phyloP scores from a whole-genome alignment of 495 filamentous ascomycete genomes.

The Bathelium albidoporum region DNA sequence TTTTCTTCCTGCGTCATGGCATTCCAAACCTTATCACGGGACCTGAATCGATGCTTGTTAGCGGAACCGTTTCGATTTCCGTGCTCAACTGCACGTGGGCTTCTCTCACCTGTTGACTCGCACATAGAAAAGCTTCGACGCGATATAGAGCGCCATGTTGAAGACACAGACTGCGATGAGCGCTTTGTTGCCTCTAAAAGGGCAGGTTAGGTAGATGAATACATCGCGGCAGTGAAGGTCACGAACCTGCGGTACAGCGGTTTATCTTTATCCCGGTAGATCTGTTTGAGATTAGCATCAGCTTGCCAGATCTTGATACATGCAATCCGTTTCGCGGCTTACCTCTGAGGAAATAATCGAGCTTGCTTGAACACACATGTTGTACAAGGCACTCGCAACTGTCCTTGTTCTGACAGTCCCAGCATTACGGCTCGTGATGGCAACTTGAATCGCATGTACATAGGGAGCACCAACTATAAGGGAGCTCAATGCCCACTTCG shows the following conservation, averaged over 20 bases:
- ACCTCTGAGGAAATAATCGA: slow-evolving; percentile 27
- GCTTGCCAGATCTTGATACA: neutral
- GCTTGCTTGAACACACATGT: slow-evolving; percentile 34
- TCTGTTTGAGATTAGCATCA: slow-evolving; percentile 5
- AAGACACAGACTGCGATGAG: slow-evolving; percentile 30
- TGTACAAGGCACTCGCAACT: slow-evolving; percentile 36
- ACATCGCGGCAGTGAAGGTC: neutral
- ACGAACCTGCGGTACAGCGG: slow-evolving; percentile 30
- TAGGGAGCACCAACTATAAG: slow-evolving; percentile 31
- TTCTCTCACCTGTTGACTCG: slow-evolving; percentile 30
- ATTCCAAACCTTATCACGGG: slow-evolving; percentile 30
- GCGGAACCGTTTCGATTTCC: neutral
- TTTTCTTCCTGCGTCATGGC: slow-evolving; percentile 25
- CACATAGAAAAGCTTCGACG: slow-evolving; percentile 21
- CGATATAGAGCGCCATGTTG: slow-evolving; percentile 24
- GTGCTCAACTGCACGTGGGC: neutral
- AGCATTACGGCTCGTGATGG: slow-evolving; percentile 36
- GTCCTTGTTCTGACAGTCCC: slow-evolving; percentile 34
- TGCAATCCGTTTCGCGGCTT: neutral
- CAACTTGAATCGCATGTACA: slow-evolving; percentile 33
- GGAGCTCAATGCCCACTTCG: neutral
- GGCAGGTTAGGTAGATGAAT: neutral
- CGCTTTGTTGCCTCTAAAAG: slow-evolving; percentile 28
- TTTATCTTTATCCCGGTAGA: slow-evolving; percentile 28
- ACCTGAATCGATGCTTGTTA: neutral